Conservation (phyloP, 441 rosid species). For the Bocquillonia castaneifolia region DNA sequence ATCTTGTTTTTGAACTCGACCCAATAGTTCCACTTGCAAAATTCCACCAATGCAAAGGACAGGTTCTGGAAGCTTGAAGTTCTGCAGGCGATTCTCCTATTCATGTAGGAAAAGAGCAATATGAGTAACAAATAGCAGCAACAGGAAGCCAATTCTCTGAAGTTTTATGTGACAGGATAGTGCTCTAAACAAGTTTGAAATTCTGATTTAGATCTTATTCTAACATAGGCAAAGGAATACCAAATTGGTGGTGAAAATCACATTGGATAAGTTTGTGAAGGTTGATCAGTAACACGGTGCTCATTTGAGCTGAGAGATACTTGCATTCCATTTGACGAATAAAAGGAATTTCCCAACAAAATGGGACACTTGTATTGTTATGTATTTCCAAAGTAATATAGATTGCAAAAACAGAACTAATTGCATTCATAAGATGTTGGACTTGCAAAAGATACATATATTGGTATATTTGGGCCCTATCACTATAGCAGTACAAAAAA, state of each 20-base stretch:
- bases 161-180: neutral
- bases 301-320: neutral
- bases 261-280: neutral
- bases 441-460: neutral
- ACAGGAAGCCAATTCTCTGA: constrained; percentile 3
- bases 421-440: neutral
- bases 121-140: neutral
- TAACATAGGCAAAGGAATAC: neutral
- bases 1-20: constrained; percentile 79
- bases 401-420: neutral
- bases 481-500: neutral
- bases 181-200: neutral
- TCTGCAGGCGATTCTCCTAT: constrained; percentile 72
- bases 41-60: constrained; percentile 79
- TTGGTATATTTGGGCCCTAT: neutral
- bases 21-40: constrained; percentile 74
- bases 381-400: neutral
- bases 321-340: neutral
- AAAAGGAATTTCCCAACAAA: neutral
- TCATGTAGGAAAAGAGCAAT: constrained; percentile 13
- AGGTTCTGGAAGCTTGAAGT: constrained; percentile 76
- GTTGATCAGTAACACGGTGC: neutral
- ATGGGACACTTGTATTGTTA: neutral
- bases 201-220: neutral
- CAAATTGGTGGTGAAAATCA: neutral